phyloP scores from a whole-genome alignment of 768 basidiomycete genomes.

The Calocera cornea region DNA sequence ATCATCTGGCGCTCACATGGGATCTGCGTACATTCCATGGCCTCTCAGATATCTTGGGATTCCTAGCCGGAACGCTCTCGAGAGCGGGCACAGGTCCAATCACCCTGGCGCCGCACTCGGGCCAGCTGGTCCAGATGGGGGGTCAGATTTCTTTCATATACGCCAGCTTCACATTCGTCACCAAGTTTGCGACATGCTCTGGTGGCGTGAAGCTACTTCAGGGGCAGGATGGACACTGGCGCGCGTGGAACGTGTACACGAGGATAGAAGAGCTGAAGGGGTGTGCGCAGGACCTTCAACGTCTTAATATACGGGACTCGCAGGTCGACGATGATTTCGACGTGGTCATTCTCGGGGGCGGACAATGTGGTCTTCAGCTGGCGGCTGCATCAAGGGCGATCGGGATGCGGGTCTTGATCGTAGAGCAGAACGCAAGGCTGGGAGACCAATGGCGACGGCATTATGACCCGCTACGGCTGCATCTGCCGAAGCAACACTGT shows the following conservation, averaged over 20 bases:
- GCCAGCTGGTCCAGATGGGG: background rate
- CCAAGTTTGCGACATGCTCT: background rate
- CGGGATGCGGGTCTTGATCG: background rate
- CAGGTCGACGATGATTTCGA: background rate
- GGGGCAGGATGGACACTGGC: background rate
- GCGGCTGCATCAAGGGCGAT: background rate
- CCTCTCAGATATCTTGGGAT: background rate
- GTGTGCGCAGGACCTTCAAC: background rate
- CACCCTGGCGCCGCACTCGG: background rate
- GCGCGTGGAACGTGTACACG: background rate
- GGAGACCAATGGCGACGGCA: background rate
- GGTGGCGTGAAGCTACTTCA: background rate
- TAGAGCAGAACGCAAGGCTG: background rate
- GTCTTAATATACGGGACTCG: background rate
- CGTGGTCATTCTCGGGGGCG: background rate
- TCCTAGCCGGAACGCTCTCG: background rate
- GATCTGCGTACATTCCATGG: background rate
- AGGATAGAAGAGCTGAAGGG: background rate
- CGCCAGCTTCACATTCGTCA: background rate
- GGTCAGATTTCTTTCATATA: background rate
- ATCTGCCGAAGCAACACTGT: background rate
- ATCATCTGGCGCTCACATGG: background rate
- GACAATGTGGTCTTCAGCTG: background rate
- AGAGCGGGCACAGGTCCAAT: too few species aligned
- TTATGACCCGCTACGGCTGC: background rate